Conservation (phyloP, 179 eudicot species). For the Monotropa hypopitys region DNA sequence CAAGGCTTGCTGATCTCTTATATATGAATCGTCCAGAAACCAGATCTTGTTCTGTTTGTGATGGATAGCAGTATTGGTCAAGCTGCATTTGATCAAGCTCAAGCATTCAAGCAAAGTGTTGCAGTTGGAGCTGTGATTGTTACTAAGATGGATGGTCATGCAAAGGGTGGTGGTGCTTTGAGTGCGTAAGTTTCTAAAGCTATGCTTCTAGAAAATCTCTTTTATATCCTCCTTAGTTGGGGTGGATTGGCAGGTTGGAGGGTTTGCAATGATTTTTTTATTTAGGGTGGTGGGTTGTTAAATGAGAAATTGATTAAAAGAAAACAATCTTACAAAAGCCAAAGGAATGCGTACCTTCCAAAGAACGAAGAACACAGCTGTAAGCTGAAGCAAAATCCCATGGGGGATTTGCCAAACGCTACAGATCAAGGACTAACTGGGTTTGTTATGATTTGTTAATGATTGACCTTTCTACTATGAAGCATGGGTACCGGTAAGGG, state of each 20-base stretch:
- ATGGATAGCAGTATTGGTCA: slow-evolving; percentile 99
- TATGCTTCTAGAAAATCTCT: neutral
- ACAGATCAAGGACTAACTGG: too few species aligned
- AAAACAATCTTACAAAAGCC: too few species aligned
- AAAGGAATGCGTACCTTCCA: too few species aligned
- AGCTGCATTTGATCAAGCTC: slow-evolving; percentile 93
- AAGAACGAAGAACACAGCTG: too few species aligned
- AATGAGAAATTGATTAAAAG: too few species aligned
- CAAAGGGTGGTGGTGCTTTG: slow-evolving; percentile 99
- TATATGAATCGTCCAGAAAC: slow-evolving; percentile 50
- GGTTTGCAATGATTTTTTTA: neutral
- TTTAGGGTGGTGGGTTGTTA: too few species aligned
- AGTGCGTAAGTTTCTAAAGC: slow-evolving; percentile 74
- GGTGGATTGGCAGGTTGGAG: neutral
- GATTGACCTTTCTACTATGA: too few species aligned
- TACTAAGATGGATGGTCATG: slow-evolving; percentile 99
- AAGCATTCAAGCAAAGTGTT: slow-evolving; percentile 92
- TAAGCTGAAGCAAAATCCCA: too few species aligned
- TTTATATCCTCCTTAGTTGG: neutral
- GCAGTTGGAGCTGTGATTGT: slow-evolving; percentile 96
- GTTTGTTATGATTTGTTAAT: too few species aligned
- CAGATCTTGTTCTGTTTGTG: slow-evolving; percentile 91
- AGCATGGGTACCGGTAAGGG: too few species aligned
- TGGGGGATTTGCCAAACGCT: too few species aligned
- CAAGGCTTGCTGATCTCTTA: neutral